Conservation (phyloP, 345 rosid species). For the Noccaea bulbosa region DNA sequence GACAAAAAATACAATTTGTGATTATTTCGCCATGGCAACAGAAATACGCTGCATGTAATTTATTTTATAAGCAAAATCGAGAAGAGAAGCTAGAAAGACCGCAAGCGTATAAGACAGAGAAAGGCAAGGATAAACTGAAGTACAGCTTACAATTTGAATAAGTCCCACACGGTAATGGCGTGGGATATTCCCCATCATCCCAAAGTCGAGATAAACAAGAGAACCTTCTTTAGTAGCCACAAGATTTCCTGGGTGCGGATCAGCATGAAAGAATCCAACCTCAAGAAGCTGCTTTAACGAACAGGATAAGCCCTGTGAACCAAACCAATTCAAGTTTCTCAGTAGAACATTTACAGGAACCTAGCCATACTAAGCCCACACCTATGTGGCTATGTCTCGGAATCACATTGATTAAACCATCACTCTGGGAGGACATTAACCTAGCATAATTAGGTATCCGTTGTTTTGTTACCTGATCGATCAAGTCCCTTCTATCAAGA, state of each 20-base stretch:
- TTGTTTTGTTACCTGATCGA: conserved; percentile 72
- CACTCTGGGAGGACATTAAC: conserved; percentile 11
- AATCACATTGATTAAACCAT: conserved; percentile 13
- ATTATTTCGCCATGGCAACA: not conserved
- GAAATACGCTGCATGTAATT: conserved; percentile 5
- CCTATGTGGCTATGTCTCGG: not conserved
- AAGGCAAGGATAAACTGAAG: not conserved
- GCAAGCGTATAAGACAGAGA: not conserved
- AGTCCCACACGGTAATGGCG: conserved; percentile 95
- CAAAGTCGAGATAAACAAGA: conserved; percentile 96
- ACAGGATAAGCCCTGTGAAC: conserved; percentile 79
- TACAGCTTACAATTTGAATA: conserved; percentile 75
- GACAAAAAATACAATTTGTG: not conserved
- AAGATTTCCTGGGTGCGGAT: conserved; percentile 99
- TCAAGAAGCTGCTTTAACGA: conserved; percentile 94
- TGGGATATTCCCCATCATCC: conserved; percentile 98
- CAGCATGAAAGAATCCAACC: conserved; percentile 98
- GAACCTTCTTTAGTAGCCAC: conserved; percentile 70
- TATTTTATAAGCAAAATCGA: not conserved
- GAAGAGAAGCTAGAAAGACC: conserved; percentile 5
- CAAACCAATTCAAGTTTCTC: conserved; percentile 15
- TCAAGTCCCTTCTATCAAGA: conserved; percentile 72
- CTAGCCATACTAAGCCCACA: conserved; percentile 19
- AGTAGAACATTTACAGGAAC: conserved; percentile 26
- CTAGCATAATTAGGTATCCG: not conserved